These are phyloP conservation scores for Phytopythium mirpurense DNA, from an alignment of 352 stramenopile genomes.

Conservation along the genomic window DNA sequence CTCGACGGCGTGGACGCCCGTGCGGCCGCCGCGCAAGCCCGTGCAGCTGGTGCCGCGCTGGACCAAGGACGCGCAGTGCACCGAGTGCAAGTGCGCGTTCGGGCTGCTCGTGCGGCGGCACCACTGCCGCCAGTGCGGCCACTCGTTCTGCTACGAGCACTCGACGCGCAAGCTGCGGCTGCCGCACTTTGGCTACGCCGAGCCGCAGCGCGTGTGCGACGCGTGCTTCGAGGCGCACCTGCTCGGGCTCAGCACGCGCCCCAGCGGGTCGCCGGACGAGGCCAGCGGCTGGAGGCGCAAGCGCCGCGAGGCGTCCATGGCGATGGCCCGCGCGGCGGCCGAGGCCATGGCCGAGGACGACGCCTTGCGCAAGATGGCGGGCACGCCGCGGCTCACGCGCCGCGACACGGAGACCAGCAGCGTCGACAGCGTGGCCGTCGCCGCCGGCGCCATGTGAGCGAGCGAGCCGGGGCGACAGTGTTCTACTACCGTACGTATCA, in stretches of 20 bases:
- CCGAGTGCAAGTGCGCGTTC: constrained; percentile 70
- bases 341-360: neutral
- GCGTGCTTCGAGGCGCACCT: constrained; percentile 70
- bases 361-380: constrained; percentile 4
- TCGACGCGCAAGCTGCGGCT: constrained; percentile 68
- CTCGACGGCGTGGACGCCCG: constrained; percentile 9
- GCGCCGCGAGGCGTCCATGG: constrained; percentile 7
- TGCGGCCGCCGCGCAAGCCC: constrained; percentile 2
- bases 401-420: constrained; percentile 8
- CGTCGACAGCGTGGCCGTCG: constrained; percentile 1
- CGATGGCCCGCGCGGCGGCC: constrained; percentile 2
- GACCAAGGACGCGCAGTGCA: constrained; percentile 58
- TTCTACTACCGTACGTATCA: too few relatives aligned
- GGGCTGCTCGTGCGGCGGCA: constrained; percentile 66
- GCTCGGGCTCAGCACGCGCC: constrained; percentile 26
- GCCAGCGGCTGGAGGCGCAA: constrained; percentile 1
- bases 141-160: constrained; percentile 85
- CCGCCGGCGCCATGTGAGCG: neutral
- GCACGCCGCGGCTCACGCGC: constrained; percentile 1
- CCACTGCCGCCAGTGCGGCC: constrained; percentile 77
- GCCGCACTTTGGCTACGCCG: constrained; percentile 59
- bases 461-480: too few relatives aligned
- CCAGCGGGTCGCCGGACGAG: constrained; percentile 5
- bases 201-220: constrained; percentile 80
- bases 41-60: constrained; percentile 45